Percentiles rank a stretch among this genome's conserved stretches.
Evolutionary conservation across 1,284 basidiomycete genomes (phyloP).

Genomic region (Trichosporon ovoides): DNA sequence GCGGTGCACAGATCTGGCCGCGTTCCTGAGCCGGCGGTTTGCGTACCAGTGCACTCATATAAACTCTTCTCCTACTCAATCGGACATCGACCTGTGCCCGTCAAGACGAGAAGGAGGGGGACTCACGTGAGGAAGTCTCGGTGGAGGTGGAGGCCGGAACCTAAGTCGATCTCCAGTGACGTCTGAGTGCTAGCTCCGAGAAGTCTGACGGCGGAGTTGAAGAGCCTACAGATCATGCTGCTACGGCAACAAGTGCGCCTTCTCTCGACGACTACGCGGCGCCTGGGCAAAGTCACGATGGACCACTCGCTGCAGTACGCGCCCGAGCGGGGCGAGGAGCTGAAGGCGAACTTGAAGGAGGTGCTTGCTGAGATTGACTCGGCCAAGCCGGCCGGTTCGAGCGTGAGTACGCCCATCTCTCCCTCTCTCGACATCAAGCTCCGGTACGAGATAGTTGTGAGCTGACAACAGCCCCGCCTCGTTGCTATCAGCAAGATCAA

Average conservation of each 20-base stretch:
- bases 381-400: conserved; percentile 3
- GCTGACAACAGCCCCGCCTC: conserved; percentile 52
- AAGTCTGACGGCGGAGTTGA: background rate
- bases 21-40: too few species aligned
- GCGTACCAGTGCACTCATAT: too few species aligned
- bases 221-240: background rate
- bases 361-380: conserved; percentile 42
- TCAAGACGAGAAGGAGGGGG: too few species aligned
- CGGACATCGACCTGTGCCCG: too few species aligned
- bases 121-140: too few species aligned
- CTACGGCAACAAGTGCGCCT: background rate
- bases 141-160: background rate
- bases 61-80: too few species aligned
- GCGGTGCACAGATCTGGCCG: too few species aligned
- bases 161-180: background rate
- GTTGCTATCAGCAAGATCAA: conserved; percentile 96
- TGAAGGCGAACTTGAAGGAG: conserved; percentile 45
- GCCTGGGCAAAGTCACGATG: conserved; percentile 3
- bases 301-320: conserved; percentile 31
- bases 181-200: background rate
- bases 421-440: too few species aligned
- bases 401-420: conserved; percentile 10
- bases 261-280: background rate
- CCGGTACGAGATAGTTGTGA: too few species aligned
- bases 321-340: conserved; percentile 44